Evolutionary conservation across 2,329 filamentous ascomycete genomes (phyloP).

Genomic region (Fusarium napiforme): DNA sequence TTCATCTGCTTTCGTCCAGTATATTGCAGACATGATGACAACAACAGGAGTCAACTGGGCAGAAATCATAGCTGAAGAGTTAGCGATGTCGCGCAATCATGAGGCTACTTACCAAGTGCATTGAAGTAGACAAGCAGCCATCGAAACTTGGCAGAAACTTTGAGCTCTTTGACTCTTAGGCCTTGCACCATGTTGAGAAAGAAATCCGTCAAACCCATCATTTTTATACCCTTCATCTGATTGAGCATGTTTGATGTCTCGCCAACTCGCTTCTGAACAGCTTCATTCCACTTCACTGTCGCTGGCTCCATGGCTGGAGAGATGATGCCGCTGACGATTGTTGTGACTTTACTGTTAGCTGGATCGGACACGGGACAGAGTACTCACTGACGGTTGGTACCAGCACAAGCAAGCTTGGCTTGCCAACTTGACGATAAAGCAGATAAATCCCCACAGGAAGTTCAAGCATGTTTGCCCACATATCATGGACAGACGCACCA

Average conservation of each 20-base stretch:
- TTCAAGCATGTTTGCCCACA: conserved; percentile 54
- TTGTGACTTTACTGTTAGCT: conserved; percentile 29
- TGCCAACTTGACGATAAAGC: conserved; percentile 50
- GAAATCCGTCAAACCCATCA: conserved; percentile 54
- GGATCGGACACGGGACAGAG: rapidly evolving
- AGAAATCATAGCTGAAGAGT: conserved; percentile 40
- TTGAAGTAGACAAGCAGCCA: conserved; percentile 49
- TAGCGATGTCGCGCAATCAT: neutral
- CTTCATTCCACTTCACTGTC: conserved; percentile 52
- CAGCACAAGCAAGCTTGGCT: conserved; percentile 44
- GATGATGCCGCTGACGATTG: conserved; percentile 32
- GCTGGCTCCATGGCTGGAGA: conserved; percentile 48
- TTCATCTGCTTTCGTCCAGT: conserved; percentile 45
- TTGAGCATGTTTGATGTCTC: conserved; percentile 54
- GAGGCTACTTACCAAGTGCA: conserved; percentile 41
- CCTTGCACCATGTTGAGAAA: conserved; percentile 49
- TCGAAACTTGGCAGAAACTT: conserved; percentile 51
- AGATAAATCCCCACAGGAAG: conserved; percentile 52
- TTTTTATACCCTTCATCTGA: conserved; percentile 57
- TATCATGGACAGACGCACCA: conserved; percentile 47
- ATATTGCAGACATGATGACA: conserved; percentile 50
- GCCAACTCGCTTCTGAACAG: conserved; percentile 54
- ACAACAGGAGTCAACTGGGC: conserved; percentile 47
- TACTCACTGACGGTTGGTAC: conserved; percentile 44
- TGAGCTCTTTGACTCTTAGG: conserved; percentile 52